These are phyloP conservation scores for Phalaenopsis aphrodite DNA, from an alignment of 106 monocot genomes.

Conservation along the genomic window DNA sequence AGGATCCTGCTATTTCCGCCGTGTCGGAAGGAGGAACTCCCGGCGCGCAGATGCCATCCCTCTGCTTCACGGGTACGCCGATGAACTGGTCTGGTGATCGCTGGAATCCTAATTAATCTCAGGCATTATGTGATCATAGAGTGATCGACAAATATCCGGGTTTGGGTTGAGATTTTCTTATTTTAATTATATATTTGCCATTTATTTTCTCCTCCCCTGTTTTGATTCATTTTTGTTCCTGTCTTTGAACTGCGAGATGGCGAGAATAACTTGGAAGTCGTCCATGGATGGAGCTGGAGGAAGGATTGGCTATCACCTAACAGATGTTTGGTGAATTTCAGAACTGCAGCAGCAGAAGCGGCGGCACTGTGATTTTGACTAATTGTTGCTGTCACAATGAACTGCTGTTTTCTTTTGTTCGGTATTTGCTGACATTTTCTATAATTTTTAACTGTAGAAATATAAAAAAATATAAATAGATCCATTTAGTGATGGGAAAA, in stretches of 20 bases:
- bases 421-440: too few relatives aligned
- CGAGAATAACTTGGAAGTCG: neutral
- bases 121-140: neutral
- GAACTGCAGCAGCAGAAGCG: neutral
- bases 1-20: slow-evolving; percentile 6
- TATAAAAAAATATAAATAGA: too few relatives aligned
- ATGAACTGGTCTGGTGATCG: slow-evolving; percentile 1
- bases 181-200: too few relatives aligned
- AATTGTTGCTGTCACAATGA: too few relatives aligned
- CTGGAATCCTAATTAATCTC: neutral
- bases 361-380: neutral
- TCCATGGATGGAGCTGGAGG: neutral
- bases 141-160: neutral
- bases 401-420: too few relatives aligned
- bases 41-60: slow-evolving; percentile 2
- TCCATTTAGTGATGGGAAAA: too few relatives aligned
- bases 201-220: neutral
- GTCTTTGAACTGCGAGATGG: neutral
- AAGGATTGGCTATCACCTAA: neutral
- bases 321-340: neutral
- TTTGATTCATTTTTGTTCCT: neutral
- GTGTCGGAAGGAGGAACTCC: neutral
- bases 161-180: neutral
- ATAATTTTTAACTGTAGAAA: too few relatives aligned
- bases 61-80: slow-evolving; percentile 1